phyloP scores from a whole-genome alignment of 1,284 basidiomycete species.

The Amylostereum chailletii region DNA sequence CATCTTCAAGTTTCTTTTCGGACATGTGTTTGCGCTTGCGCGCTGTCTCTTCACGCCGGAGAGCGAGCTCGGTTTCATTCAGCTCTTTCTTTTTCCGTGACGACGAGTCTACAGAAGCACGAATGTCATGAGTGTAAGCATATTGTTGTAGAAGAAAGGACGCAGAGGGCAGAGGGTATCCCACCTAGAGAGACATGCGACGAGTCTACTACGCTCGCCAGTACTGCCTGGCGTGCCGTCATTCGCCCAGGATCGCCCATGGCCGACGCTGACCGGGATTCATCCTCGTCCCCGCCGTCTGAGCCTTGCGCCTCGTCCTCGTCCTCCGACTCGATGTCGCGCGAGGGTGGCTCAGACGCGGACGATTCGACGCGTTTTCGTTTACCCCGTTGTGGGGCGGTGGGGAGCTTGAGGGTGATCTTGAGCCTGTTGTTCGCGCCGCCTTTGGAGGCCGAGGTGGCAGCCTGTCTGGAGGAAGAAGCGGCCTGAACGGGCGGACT shows the following conservation, averaged over 20 bases:
- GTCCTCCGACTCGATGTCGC: conserved; percentile 52
- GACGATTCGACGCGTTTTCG: background rate
- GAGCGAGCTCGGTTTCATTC: conserved; percentile 75
- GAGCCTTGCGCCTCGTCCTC: conserved; percentile 17
- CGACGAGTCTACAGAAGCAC: conserved; percentile 28
- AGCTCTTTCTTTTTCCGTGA: conserved; percentile 68
- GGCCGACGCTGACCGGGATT: conserved; percentile 14
- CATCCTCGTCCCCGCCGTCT: conserved; percentile 25
- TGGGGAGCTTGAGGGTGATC: conserved; percentile 56
- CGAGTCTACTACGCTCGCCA: conserved; percentile 57
- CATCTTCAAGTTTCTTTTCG: conserved; percentile 88
- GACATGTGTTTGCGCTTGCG: conserved; percentile 78
- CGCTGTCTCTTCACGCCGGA: conserved; percentile 80
- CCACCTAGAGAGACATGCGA: conserved; percentile 51
- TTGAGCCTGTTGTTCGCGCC: conserved; percentile 34
- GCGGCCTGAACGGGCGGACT: background rate
- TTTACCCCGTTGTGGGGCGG: conserved; percentile 9
- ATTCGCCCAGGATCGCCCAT: conserved; percentile 34
- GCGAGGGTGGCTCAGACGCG: conserved; percentile 13
- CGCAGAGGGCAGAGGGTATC: background rate
- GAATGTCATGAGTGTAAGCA: background rate
- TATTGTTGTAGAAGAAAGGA: too few relatives aligned
- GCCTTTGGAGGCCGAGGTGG: background rate
- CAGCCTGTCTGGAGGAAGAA: too few relatives aligned
- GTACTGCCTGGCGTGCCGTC: conserved; percentile 66